These are phyloP conservation scores for Capsicum rhomboideum DNA, from an alignment of 257 asterid species.

Conservation along the genomic window DNA sequence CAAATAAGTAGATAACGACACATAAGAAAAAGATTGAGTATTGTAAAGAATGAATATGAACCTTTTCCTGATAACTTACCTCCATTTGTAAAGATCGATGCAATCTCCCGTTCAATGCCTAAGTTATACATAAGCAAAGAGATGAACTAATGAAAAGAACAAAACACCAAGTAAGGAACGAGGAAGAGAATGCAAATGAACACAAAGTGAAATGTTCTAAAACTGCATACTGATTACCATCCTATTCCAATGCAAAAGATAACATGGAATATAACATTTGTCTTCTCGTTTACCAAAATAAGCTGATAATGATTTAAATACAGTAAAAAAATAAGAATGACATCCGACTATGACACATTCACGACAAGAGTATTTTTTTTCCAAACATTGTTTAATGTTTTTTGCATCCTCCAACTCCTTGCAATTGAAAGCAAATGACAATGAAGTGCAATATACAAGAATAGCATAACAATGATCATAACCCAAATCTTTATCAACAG, in stretches of 20 bases:
- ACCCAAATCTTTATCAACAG: neutral
- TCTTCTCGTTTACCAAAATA: neutral
- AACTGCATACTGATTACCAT: neutral
- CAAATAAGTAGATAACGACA: neutral
- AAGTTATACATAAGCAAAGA: constrained; percentile 2
- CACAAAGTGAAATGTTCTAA: too few relatives aligned
- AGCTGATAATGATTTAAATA: neutral
- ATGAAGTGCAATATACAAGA: neutral
- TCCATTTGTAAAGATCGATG: constrained; percentile 72
- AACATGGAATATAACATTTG: neutral
- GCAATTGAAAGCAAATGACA: neutral
- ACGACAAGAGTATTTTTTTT: neutral
- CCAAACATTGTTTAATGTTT: neutral
- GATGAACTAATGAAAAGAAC: neutral
- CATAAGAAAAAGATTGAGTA: neutral
- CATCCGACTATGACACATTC: neutral
- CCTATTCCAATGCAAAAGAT: neutral
- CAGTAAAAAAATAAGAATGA: neutral
- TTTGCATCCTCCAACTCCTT: neutral
- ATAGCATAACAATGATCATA: neutral
- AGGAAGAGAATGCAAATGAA: too few relatives aligned
- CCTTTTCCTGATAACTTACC: constrained; percentile 29
- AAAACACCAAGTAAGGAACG: neutral
- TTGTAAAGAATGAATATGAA: neutral
- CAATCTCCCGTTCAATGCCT: constrained; percentile 90